A percentile compares a stretch with the other conserved stretches of the same genome.
Evolutionary conservation across 1,284 basidiomycete genomes (phyloP).

Genomic region (Austroboletus rostrupii): DNA sequence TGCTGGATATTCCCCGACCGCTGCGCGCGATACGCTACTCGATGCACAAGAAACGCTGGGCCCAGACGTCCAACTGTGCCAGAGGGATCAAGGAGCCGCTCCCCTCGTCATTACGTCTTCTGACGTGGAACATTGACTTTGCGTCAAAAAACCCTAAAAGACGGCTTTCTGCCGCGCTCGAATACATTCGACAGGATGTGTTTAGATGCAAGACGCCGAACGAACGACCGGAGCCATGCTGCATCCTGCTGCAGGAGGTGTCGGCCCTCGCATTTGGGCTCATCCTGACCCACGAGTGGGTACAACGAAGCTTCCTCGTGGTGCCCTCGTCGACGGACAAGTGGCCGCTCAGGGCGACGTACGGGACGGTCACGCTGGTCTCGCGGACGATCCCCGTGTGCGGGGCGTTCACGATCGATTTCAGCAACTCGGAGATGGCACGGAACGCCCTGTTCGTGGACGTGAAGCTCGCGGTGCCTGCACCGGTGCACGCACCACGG

Average conservation of each 20-base stretch:
- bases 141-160: slow-evolving; percentile 31
- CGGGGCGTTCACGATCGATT: slow-evolving; percentile 44
- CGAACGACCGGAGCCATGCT: slow-evolving; percentile 50
- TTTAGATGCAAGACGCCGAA: slow-evolving; percentile 37
- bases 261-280: slow-evolving; percentile 38
- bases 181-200: slow-evolving; percentile 49
- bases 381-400: slow-evolving; percentile 50
- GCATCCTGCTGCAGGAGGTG: slow-evolving; percentile 67
- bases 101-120: slow-evolving; percentile 43
- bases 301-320: slow-evolving; percentile 53
- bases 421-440: slow-evolving; percentile 44
- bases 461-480: slow-evolving; percentile 41
- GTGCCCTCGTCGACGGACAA: slow-evolving; percentile 48
- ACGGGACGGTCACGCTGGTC: slow-evolving; percentile 65
- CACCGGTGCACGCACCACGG: slow-evolving; percentile 21
- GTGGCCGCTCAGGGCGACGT: slow-evolving; percentile 46
- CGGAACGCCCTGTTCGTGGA: slow-evolving; percentile 58
- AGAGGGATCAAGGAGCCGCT: slow-evolving; percentile 32
- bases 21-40: slow-evolving; percentile 33
- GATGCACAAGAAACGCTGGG: slow-evolving; percentile 29
- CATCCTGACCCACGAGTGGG: slow-evolving; percentile 55
- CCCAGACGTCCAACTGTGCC: slow-evolving; percentile 33
- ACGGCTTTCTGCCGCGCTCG: slow-evolving; percentile 47
- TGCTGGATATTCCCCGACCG: slow-evolving; percentile 27
- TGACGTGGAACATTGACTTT: slow-evolving; percentile 70